Conservation (phyloP, 257 asterid genomes). For the Echium plantagineum region DNA sequence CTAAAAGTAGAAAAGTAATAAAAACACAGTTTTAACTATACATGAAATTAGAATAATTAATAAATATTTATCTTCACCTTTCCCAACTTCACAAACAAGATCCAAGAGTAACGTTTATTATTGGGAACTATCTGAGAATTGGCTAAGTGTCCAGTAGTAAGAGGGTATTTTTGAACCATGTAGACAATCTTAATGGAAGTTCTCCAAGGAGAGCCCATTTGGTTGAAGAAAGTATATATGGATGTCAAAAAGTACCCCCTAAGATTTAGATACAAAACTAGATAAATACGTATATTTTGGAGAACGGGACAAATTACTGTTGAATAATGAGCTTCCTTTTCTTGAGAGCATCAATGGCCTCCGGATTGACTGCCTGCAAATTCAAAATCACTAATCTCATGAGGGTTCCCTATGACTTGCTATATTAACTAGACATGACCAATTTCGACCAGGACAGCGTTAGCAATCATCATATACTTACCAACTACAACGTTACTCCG, state of each 20-base stretch:
- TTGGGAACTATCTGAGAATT: background rate
- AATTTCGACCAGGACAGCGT: background rate
- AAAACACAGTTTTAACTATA: background rate
- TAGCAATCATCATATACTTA: too few relatives aligned
- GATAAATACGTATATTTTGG: background rate
- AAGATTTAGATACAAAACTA: background rate
- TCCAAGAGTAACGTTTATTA: background rate
- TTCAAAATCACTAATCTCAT: slow-evolving; percentile 4
- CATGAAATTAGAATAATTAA: background rate
- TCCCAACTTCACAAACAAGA: background rate
- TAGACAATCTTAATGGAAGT: background rate
- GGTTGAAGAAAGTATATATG: background rate
- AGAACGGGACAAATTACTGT: slow-evolving; percentile 39
- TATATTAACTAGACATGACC: background rate
- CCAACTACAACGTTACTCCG: too few relatives aligned
- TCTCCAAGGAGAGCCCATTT: background rate
- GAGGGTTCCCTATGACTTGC: background rate
- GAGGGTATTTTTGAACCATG: background rate
- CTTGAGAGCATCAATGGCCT: slow-evolving; percentile 73
- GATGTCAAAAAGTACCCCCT: background rate
- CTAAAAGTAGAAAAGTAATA: too few relatives aligned
- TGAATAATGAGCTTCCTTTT: slow-evolving; percentile 63
- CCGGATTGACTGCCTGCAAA: slow-evolving; percentile 50
- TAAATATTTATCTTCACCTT: background rate
- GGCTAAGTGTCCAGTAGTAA: too few relatives aligned